Percentiles rank a stretch among this genome's conserved stretches.
Evolutionary conservation across 768 basidiomycete species (phyloP).

Genomic region (Mycena vitilis): DNA sequence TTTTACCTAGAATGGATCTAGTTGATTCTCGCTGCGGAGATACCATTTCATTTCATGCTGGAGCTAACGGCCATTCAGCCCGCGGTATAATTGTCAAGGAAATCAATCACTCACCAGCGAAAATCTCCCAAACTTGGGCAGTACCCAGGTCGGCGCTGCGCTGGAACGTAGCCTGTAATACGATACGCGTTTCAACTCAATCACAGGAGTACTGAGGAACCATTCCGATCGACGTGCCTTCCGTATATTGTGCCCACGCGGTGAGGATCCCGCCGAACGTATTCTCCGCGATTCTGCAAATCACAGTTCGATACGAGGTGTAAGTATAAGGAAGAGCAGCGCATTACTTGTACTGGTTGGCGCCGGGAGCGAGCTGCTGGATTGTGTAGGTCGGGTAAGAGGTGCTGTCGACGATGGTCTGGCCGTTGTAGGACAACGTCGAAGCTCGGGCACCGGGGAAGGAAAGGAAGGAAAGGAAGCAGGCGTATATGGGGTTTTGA

Average conservation of each 20-base stretch:
- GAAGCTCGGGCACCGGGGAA: slow-evolving; percentile 12
- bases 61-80: too few species aligned
- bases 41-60: slow-evolving; percentile 13
- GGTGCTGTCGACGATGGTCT: slow-evolving; percentile 8
- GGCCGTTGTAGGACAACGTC: slow-evolving; percentile 4
- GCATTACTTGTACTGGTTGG: slow-evolving; percentile 7
- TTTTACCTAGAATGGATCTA: too few species aligned
- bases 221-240: slow-evolving; percentile 12
- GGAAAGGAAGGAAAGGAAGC: slow-evolving; percentile 9
- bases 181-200: background rate
- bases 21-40: too few species aligned
- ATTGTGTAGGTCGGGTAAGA: slow-evolving; percentile 12
- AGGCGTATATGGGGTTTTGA: too few species aligned
- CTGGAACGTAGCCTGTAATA: slow-evolving; percentile 15
- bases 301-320: slow-evolving; percentile 1
- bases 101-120: background rate
- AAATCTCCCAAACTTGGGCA: slow-evolving; percentile 14
- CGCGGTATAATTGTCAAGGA: background rate
- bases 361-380: background rate
- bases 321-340: slow-evolving; percentile 6
- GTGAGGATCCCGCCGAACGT: slow-evolving; percentile 10
- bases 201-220: background rate
- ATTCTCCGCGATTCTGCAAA: slow-evolving; percentile 11
- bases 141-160: slow-evolving; percentile 1
- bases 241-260: slow-evolving; percentile 12